Conservation (phyloP, 768 basidiomycete genomes). For the Russula sp. region DNA sequence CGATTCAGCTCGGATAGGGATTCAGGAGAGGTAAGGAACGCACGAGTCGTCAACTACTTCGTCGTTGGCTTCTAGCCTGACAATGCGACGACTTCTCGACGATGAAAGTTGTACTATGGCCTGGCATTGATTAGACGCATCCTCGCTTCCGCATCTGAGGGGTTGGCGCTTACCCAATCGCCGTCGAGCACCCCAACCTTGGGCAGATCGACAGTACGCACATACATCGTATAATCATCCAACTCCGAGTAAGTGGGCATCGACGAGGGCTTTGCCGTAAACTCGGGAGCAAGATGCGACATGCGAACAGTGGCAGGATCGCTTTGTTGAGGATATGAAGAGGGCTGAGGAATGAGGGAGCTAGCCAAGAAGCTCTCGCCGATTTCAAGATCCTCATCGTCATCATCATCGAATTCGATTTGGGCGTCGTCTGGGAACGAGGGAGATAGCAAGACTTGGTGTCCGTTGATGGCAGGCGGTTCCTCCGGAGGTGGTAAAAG, state of each 20-base stretch:
- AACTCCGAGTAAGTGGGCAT: slow-evolving; percentile 31
- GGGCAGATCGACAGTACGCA: slow-evolving; percentile 58
- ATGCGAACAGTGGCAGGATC: slow-evolving; percentile 15
- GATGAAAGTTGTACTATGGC: slow-evolving; percentile 36
- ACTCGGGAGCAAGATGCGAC: slow-evolving; percentile 19
- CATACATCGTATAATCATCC: slow-evolving; percentile 55
- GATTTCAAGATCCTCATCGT: slow-evolving; percentile 49
- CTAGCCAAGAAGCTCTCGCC: slow-evolving; percentile 55
- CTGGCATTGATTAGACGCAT: slow-evolving; percentile 34
- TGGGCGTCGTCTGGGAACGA: slow-evolving; percentile 9
- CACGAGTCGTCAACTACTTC: slow-evolving; percentile 35
- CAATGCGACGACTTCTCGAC: slow-evolving; percentile 40
- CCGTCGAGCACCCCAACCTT: slow-evolving; percentile 61
- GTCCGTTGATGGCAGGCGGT: slow-evolving; percentile 21
- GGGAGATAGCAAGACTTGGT: neutral
- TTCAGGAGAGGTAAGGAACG: slow-evolving; percentile 20
- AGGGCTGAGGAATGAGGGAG: slow-evolving; percentile 25
- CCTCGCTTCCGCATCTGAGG: neutral
- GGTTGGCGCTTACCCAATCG: slow-evolving; percentile 61
- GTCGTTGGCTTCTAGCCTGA: slow-evolving; percentile 53
- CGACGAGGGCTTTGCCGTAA: slow-evolving; percentile 32
- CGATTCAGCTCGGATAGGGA: neutral
- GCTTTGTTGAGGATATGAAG: slow-evolving; percentile 5
- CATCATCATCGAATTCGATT: slow-evolving; percentile 4
- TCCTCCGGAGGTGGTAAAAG: slow-evolving; percentile 15